Conservation (phyloP, 2,329 filamentous ascomycete species). For the Fusarium sp. region DNA sequence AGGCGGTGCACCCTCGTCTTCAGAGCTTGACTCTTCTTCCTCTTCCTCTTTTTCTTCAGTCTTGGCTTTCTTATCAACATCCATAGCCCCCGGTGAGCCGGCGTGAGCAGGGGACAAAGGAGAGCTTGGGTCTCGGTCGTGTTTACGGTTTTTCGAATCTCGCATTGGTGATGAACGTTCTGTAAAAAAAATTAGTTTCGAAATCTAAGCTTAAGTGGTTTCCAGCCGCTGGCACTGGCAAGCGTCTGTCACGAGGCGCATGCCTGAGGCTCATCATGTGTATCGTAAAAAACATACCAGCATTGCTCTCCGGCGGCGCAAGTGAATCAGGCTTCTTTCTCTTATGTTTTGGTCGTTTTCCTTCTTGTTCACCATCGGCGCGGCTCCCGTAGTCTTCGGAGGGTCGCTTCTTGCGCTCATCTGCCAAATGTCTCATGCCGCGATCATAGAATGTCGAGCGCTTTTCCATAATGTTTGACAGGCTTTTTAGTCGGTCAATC, state of each 20-base stretch:
- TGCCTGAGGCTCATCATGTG: conserved; percentile 4
- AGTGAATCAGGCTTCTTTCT: conserved; percentile 79
- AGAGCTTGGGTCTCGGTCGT: conserved; percentile 68
- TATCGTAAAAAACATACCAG: conserved; percentile 46
- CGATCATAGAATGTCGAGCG: conserved; percentile 77
- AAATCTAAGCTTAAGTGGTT: not conserved
- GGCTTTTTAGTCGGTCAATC: conserved; percentile 72
- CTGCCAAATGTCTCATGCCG: conserved; percentile 78
- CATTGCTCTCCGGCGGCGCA: conserved; percentile 62
- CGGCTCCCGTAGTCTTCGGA: conserved; percentile 67
- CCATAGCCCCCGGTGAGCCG: conserved; percentile 68
- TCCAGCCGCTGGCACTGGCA: conserved; percentile 23
- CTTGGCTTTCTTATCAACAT: conserved; percentile 67
- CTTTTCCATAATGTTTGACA: conserved; percentile 76
- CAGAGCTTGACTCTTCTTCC: conserved; percentile 63
- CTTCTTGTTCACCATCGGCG: conserved; percentile 63
- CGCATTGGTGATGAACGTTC: conserved; percentile 68
- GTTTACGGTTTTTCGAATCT: conserved; percentile 65
- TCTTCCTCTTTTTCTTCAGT: conserved; percentile 51
- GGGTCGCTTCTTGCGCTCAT: conserved; percentile 72
- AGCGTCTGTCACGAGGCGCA: not conserved
- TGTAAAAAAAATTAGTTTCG: conserved; percentile 47
- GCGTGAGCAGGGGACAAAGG: conserved; percentile 69
- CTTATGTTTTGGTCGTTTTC: conserved; percentile 77
- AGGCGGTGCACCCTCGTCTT: conserved; percentile 72